These are phyloP conservation scores for Abrus precatorius DNA, from an alignment of 306 rosid species.

Conservation along the genomic window DNA sequence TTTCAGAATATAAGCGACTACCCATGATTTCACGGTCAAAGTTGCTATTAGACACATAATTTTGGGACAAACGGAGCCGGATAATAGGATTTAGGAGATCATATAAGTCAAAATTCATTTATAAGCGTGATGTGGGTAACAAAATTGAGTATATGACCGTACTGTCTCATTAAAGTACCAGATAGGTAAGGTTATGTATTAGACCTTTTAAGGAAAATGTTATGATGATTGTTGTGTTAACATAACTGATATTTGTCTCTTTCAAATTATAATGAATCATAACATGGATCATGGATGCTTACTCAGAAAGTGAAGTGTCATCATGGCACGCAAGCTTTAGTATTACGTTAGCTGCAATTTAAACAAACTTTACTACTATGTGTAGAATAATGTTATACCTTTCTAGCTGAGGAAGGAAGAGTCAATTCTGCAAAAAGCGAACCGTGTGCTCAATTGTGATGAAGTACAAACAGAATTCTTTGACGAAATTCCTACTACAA, in stretches of 20 bases:
- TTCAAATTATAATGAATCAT: slow-evolving; percentile 31
- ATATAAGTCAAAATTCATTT: not conserved
- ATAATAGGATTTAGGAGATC: not conserved
- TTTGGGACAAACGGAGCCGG: not conserved
- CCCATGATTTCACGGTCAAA: no score
- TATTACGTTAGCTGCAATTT: not conserved
- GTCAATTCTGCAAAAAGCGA: slow-evolving; percentile 21
- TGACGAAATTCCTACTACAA: slow-evolving; percentile 3
- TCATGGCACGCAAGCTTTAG: not conserved
- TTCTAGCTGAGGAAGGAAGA: not conserved
- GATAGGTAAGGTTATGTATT: not conserved
- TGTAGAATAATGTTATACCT: not conserved
- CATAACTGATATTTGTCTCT: not conserved
- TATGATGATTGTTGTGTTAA: not conserved
- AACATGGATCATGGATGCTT: slow-evolving; percentile 4
- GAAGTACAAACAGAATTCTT: slow-evolving; percentile 12
- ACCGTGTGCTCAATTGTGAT: not conserved
- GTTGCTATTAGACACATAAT: no score
- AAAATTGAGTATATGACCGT: slow-evolving; percentile 13
- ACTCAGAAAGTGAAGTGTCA: slow-evolving; percentile 16
- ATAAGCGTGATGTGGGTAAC: not conserved
- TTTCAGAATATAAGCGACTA: no score
- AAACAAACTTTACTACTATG: slow-evolving; percentile 3
- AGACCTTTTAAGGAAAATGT: not conserved
- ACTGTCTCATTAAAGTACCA: not conserved